phyloP scores from a whole-genome alignment of 305 asterid genomes.

The Solanum chacoense region DNA sequence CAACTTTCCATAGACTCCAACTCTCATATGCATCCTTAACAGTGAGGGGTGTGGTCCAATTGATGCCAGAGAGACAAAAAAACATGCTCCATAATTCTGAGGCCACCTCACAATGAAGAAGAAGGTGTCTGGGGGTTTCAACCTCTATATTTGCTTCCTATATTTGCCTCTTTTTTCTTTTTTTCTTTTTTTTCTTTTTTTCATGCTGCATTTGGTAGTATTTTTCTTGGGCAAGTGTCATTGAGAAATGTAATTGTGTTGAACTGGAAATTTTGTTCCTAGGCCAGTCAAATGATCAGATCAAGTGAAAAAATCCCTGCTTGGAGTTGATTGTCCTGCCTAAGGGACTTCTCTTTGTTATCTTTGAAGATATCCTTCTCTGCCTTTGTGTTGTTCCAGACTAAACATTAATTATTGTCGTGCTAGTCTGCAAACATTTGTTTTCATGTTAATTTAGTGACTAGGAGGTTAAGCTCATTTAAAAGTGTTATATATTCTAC shows the following conservation, averaged over 20 bases:
- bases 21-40: no score
- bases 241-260: background rate
- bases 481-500: background rate
- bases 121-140: no score
- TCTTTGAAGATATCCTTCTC: background rate
- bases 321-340: background rate
- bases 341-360: background rate
- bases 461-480: background rate
- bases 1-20: no score
- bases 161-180: background rate
- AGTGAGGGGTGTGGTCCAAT: no score
- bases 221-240: background rate
- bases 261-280: background rate
- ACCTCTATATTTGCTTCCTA: background rate
- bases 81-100: no score
- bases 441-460: background rate
- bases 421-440: background rate
- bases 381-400: background rate
- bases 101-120: no score
- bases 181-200: background rate
- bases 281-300: background rate
- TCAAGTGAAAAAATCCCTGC: background rate
- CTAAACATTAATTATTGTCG: background rate
- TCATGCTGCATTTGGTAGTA: background rate
- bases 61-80: no score